Evolutionary conservation across 257 asterid genomes (phyloP), one percentile per base, ranked within the genome.

Genomic region (Gentiana macrophylla): DNA sequence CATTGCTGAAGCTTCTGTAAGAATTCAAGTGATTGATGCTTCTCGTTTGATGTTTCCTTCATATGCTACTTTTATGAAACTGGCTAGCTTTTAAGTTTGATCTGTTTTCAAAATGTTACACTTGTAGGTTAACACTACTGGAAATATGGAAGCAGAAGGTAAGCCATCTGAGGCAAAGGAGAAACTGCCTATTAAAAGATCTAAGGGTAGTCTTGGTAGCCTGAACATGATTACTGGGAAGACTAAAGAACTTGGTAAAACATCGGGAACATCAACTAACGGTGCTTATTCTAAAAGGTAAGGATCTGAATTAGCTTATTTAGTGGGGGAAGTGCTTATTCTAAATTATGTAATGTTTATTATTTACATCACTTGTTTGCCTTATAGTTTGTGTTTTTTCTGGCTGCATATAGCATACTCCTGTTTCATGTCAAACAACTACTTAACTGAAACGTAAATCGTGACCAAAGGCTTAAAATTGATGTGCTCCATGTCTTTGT

Each of bases 131-230:
- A 86, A 69, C 62, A 71, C 79, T 60, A 71, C 85, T 8, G 75
- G 84, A 64, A 83, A 77, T 63, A 52, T 68, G 49, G 97, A 86
- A 74, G 81, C 69, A 64, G 86, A 85, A 68, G 94, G 82, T 56
- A 92, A 82, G 82, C 67, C 84, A 50, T 57, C 94, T 61, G 94
- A 86, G 57, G 86, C 74, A 60, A 84, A 92, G 75, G 94, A 80
- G 69, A 92, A 92, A 67, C 69, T 92, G 55, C 95, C 99, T 37
- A 75, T 92, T 69, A 92, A 88, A 82, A 80, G 95, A 73, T 92
- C 99, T 62, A 92, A 70, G 72, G 94, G 89, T 67, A 83, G 95
- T 70, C 68, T 83, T 74, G 95, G 94, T 49, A 85, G 89, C 74
- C 76, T 88, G 78, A 84, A 88, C 64, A 84, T 85, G 94, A 78